Evolutionary conservation across 2,329 filamentous ascomycete species (phyloP).

Genomic region (Aspergillus pseudoterreus): DNA sequence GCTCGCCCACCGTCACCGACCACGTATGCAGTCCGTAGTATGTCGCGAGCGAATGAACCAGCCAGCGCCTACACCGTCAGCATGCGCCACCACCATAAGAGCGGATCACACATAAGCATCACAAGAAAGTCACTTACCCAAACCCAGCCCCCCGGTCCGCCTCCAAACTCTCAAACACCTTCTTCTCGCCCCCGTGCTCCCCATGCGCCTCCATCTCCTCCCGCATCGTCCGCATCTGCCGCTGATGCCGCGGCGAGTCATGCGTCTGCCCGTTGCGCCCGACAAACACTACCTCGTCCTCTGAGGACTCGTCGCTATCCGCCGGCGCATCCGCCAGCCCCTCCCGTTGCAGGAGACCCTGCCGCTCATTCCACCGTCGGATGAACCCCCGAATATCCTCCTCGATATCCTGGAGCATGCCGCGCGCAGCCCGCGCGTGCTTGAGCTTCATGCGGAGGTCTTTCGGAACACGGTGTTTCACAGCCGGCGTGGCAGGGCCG

Average conservation of each 20-base stretch:
- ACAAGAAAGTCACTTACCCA: slow-evolving; percentile 55
- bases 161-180: slow-evolving; percentile 77
- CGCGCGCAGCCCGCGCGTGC: slow-evolving; percentile 71
- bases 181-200: slow-evolving; percentile 56
- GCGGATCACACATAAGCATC: background rate
- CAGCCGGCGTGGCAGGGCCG: slow-evolving; percentile 31
- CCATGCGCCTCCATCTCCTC: slow-evolving; percentile 24
- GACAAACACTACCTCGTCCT: slow-evolving; percentile 91
- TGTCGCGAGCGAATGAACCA: slow-evolving; percentile 84
- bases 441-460: slow-evolving; percentile 79
- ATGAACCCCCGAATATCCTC: slow-evolving; percentile 77
- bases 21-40: slow-evolving; percentile 89
- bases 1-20: slow-evolving; percentile 69
- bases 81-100: background rate
- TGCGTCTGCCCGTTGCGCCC: slow-evolving; percentile 65
- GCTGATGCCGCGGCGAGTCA: slow-evolving; percentile 54
- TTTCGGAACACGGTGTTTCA: slow-evolving; percentile 60
- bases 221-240: slow-evolving; percentile 48
- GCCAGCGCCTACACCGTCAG: slow-evolving; percentile 65
- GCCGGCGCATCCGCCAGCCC: slow-evolving; percentile 44
- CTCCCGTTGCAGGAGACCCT: slow-evolving; percentile 46
- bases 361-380: slow-evolving; percentile 54
- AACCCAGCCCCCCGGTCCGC: slow-evolving; percentile 75
- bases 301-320: slow-evolving; percentile 49
- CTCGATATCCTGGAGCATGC: slow-evolving; percentile 79